A percentile compares a stretch with the other conserved stretches of the same genome.
Conservation (phyloP, 2,329 filamentous ascomycete species). For the Tolypocladium guangdongense region DNA sequence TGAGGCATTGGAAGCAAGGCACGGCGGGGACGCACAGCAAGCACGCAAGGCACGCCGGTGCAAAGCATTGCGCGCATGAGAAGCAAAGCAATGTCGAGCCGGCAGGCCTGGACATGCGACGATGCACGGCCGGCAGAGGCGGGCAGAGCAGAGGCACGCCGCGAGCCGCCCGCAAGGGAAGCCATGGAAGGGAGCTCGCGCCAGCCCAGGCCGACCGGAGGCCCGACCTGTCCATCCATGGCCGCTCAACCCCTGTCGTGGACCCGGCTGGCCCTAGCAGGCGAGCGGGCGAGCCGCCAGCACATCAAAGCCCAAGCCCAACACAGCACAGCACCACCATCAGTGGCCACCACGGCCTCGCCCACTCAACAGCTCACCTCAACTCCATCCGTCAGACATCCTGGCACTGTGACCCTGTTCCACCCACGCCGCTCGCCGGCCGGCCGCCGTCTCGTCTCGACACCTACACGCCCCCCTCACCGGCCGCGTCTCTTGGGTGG, state of each 20-base stretch:
- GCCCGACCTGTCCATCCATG: not conserved
- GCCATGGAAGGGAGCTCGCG: conserved; percentile 1
- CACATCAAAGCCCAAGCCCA: conserved; percentile 2
- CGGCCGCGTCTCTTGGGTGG: not conserved
- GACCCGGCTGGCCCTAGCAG: not conserved
- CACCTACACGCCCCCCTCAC: conserved; percentile 2
- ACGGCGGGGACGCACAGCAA: not conserved
- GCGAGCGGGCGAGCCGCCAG: not conserved
- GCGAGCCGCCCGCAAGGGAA: not conserved
- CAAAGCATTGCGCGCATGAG: not conserved
- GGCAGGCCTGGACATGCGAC: not conserved
- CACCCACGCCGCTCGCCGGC: conserved; percentile 3
- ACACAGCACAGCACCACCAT: conserved; percentile 8
- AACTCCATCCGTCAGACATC: conserved; percentile 1
- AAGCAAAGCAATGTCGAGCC: not conserved
- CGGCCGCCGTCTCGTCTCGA: not conserved
- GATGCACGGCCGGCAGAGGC: not conserved
- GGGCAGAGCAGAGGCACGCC: not conserved
- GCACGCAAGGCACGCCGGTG: not conserved
- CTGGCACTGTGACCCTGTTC: conserved; percentile 4
- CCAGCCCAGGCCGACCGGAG: conserved; percentile 1
- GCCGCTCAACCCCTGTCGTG: not conserved
- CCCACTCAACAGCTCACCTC: not conserved
- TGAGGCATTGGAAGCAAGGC: not conserved
- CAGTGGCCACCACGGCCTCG: not conserved